These are phyloP conservation scores for Penicillium mononematosum DNA, from an alignment of 495 filamentous ascomycete genomes.

Conservation along the genomic window DNA sequence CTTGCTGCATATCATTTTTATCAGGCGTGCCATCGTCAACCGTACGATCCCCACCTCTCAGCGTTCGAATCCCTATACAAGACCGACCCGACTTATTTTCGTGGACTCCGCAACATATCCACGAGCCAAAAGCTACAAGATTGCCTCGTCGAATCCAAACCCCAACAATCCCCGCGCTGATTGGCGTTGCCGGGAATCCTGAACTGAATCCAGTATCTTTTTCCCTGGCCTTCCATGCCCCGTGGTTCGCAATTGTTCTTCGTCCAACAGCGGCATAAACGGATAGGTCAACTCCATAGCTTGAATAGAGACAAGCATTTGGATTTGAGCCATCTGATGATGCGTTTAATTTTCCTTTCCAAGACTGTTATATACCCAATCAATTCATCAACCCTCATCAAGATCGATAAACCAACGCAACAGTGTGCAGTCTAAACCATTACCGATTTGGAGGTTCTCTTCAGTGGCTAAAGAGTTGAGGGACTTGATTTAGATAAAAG, in stretches of 20 bases:
- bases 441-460: not conserved
- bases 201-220: not conserved
- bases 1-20: not conserved
- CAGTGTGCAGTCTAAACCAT: not conserved
- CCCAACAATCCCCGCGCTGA: not conserved
- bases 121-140: not conserved
- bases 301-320: slow-evolving; percentile 11
- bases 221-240: not conserved
- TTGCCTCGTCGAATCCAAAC: not conserved
- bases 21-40: not conserved
- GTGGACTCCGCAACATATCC: not conserved
- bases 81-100: slow-evolving; percentile 5
- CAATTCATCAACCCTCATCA: slow-evolving; percentile 13
- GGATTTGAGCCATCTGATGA: slow-evolving; percentile 1
- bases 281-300: slow-evolving; percentile 6
- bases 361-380: slow-evolving; percentile 30
- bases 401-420: not conserved
- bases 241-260: not conserved
- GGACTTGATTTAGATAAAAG: not conserved
- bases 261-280: not conserved
- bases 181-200: not conserved
- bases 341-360: slow-evolving; percentile 2
- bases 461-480: not conserved
- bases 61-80: not conserved
- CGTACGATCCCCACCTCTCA: not conserved